Percentiles rank a stretch among this genome's conserved stretches.
These are phyloP conservation scores for Lomentospora prolificans DNA, from an alignment of 2,329 filamentous ascomycete species.

Conservation along the genomic window DNA sequence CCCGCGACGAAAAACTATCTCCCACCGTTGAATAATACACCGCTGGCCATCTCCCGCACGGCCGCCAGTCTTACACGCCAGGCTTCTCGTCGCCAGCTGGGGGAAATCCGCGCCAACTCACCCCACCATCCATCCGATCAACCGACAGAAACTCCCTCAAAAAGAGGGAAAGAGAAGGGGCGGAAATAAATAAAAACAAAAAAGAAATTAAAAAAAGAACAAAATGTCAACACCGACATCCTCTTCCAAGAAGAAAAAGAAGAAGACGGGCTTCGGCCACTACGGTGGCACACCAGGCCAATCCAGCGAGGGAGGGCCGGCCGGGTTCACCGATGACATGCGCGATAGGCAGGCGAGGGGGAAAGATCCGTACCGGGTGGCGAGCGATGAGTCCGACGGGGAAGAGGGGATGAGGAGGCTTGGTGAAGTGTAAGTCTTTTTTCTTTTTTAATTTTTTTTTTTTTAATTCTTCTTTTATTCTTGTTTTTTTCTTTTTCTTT, in stretches of 20 bases:
- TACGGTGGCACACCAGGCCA: not conserved
- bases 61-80: no score
- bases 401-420: not conserved
- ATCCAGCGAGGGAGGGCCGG: conserved; percentile 7
- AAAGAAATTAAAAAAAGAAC: not conserved
- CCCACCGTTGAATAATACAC: no score
- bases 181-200: not conserved
- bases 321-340: conserved; percentile 37
- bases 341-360: conserved; percentile 42
- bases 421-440: not conserved
- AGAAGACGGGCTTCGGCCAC: not conserved
- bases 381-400: not conserved
- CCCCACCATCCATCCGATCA: no score
- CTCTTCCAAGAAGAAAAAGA: conserved; percentile 2
- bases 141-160: no score
- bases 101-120: no score
- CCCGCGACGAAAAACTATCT: no score
- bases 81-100: no score
- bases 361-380: conserved; percentile 3
- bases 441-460: not conserved
- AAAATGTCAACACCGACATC: not conserved
- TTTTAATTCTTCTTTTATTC: not conserved
- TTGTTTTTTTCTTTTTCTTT: not conserved
- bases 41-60: no score
- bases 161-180: not conserved